These are phyloP conservation scores for Leucosporidium scottii DNA, from an alignment of 768 basidiomycete genomes.

Conservation along the genomic window DNA sequence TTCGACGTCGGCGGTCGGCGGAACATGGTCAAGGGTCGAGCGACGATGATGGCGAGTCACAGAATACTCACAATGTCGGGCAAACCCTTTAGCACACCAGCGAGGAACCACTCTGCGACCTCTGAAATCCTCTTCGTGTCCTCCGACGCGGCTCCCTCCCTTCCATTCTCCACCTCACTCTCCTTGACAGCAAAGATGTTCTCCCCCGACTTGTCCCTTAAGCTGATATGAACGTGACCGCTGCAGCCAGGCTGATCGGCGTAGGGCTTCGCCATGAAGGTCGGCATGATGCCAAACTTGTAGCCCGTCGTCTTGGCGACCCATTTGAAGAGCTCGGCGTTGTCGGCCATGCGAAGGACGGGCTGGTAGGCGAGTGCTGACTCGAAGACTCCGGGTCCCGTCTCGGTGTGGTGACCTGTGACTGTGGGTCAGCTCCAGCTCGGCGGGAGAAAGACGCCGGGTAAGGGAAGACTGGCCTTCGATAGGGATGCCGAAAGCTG, in stretches of 20 bases:
- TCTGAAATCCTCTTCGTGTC: slow-evolving; percentile 80
- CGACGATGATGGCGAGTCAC: neutral
- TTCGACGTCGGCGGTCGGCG: slow-evolving; percentile 1
- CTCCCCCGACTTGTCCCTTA: slow-evolving; percentile 59
- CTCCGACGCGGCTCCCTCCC: slow-evolving; percentile 62
- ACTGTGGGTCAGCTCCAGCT: neutral
- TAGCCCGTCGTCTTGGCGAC: slow-evolving; percentile 86
- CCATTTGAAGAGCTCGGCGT: slow-evolving; percentile 86
- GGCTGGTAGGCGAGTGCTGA: slow-evolving; percentile 79
- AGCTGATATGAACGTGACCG: slow-evolving; percentile 88
- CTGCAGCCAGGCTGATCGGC: slow-evolving; percentile 85
- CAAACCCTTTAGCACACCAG: slow-evolving; percentile 80
- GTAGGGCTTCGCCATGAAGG: slow-evolving; percentile 55
- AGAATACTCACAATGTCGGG: slow-evolving; percentile 61
- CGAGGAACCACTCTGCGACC: slow-evolving; percentile 85
- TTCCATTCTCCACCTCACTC: slow-evolving; percentile 53
- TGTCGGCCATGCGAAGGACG: slow-evolving; percentile 76
- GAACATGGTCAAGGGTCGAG: neutral
- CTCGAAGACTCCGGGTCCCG: slow-evolving; percentile 50
- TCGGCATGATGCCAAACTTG: slow-evolving; percentile 78
- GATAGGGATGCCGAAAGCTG: slow-evolving; percentile 65
- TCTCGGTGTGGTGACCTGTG: slow-evolving; percentile 52
- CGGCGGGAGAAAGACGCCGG: too few relatives aligned
- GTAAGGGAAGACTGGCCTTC: slow-evolving; percentile 68
- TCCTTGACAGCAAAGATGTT: slow-evolving; percentile 74